These are phyloP conservation scores for Trichoderma citrinoviride DNA, from an alignment of 2,329 filamentous ascomycete species.

Conservation along the genomic window DNA sequence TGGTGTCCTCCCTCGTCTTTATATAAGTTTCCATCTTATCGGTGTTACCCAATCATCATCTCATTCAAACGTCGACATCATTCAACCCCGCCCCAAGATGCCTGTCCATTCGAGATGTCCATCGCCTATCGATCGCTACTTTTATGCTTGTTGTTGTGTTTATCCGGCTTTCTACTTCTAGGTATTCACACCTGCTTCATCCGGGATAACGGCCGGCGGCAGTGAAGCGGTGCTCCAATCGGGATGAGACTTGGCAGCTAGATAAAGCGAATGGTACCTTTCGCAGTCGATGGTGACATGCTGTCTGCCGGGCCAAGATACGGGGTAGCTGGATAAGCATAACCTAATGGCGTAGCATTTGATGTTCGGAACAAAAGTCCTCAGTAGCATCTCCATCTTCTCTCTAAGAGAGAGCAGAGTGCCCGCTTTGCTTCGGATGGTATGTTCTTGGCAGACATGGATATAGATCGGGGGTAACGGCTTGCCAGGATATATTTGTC, in stretches of 20 bases:
- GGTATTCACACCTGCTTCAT: constrained; percentile 11
- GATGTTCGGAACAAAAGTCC: neutral
- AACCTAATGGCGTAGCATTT: neutral
- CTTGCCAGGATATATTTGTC: neutral
- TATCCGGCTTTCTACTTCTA: neutral
- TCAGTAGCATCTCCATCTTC: neutral
- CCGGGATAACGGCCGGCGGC: neutral
- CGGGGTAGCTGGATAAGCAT: neutral
- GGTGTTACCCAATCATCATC: neutral
- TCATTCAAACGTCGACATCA: neutral
- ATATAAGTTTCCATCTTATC: neutral
- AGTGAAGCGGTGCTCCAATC: neutral
- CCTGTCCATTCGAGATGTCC: neutral
- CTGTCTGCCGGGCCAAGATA: neutral
- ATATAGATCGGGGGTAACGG: neutral
- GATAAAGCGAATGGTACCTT: neutral
- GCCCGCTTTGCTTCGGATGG: neutral
- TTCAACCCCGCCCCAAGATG: neutral
- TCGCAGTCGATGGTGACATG: neutral
- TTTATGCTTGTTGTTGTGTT: constrained; percentile 1
- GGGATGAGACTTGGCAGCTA: neutral
- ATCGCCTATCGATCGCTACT: neutral
- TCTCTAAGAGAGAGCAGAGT: neutral
- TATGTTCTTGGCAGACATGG: neutral
- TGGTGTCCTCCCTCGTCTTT: neutral